phyloP scores from a whole-genome alignment of 2,329 filamentous ascomycete species.

The Stemphylium beticola region DNA sequence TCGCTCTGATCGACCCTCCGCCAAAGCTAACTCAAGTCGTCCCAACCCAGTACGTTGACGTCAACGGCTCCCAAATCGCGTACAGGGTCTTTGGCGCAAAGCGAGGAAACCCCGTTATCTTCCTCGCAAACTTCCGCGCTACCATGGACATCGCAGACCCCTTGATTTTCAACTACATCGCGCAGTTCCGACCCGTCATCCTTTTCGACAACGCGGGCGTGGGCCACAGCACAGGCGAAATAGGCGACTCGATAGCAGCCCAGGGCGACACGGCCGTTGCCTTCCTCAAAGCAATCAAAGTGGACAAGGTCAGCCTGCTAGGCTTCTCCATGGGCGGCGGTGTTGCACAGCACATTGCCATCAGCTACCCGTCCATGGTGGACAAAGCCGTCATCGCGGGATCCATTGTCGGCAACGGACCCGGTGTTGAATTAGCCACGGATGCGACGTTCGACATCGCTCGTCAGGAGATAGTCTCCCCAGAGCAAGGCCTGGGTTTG shows the following conservation, averaged over 20 bases:
- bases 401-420: constrained; percentile 30
- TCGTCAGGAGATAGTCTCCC: not conserved
- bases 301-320: constrained; percentile 54
- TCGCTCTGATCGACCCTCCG: not conserved
- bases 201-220: constrained; percentile 59
- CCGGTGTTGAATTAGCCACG: not conserved
- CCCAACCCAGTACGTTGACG: constrained; percentile 10
- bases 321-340: constrained; percentile 61
- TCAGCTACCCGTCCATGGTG: constrained; percentile 46
- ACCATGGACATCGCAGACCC: constrained; percentile 36
- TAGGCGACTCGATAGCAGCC: constrained; percentile 49
- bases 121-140: constrained; percentile 30
- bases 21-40: constrained; percentile 8
- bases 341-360: constrained; percentile 55
- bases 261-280: constrained; percentile 39
- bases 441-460: too few species aligned
- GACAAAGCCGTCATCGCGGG: constrained; percentile 55
- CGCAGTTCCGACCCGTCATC: constrained; percentile 52
- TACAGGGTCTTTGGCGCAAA: constrained; percentile 25
- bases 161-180: constrained; percentile 53
- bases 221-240: constrained; percentile 54
- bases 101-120: constrained; percentile 21
- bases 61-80: constrained; percentile 21
- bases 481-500: constrained; percentile 1
- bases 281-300: constrained; percentile 36